A percentile compares a stretch with the other conserved stretches of the same genome.
Conservation (phyloP, 2,329 filamentous ascomycete genomes). For the Fusarium armeniacum region DNA sequence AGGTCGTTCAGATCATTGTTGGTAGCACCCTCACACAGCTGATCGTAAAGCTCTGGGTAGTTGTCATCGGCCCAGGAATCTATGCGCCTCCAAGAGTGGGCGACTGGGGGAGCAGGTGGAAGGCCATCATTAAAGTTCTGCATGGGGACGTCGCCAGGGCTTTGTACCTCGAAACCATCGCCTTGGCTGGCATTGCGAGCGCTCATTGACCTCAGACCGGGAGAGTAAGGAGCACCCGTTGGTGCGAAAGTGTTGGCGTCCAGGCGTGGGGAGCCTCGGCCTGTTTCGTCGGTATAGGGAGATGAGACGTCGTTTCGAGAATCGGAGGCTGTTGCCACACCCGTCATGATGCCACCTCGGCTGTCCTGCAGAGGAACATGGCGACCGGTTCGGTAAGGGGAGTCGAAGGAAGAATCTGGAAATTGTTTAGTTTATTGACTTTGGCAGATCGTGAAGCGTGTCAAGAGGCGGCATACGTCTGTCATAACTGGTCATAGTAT, state of each 20-base stretch:
- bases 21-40: slow-evolving; percentile 92
- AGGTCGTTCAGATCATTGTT: slow-evolving; percentile 96
- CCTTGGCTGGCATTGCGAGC: slow-evolving; percentile 74
- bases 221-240: slow-evolving; percentile 84
- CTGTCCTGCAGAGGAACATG: slow-evolving; percentile 90
- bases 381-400: slow-evolving; percentile 89
- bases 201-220: slow-evolving; percentile 85
- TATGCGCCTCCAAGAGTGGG: slow-evolving; percentile 94
- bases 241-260: slow-evolving; percentile 58
- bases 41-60: slow-evolving; percentile 94
- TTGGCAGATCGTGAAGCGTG: slow-evolving; percentile 8
- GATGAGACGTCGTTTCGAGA: slow-evolving; percentile 87
- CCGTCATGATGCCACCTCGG: slow-evolving; percentile 85
- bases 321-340: slow-evolving; percentile 89
- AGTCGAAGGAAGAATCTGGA: slow-evolving; percentile 91
- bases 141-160: slow-evolving; percentile 91
- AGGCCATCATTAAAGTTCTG: slow-evolving; percentile 94
- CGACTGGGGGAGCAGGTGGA: slow-evolving; percentile 87
- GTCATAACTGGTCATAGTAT: slow-evolving; percentile 83
- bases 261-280: slow-evolving; percentile 63
- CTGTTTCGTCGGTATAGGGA: slow-evolving; percentile 81
- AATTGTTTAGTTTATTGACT: slow-evolving; percentile 36
- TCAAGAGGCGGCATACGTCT: slow-evolving; percentile 65
- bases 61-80: slow-evolving; percentile 95
- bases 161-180: slow-evolving; percentile 78